Evolutionary conservation across 1,284 basidiomycete genomes (phyloP), one percentile per base, ranked within the genome.

Genomic region (Coniophora puteana): DNA sequence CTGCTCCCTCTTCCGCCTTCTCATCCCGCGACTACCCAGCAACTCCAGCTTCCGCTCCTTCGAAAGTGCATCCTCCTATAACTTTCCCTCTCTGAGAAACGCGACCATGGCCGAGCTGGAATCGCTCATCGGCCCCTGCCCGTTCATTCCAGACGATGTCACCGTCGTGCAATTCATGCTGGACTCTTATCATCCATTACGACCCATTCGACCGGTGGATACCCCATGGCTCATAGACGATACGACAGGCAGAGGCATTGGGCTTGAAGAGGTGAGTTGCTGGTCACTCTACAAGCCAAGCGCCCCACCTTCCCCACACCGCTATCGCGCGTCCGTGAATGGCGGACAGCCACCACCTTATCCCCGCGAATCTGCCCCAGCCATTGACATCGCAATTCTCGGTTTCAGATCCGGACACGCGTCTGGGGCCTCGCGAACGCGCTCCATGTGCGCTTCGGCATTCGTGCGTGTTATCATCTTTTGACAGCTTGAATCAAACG

Each of bases 121-220:
- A 20, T 63, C 59, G 12, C 62, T 59, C 10, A 55, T 64, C 5
- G 67, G 51, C 16, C 52, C 58, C 14, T 61, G 78, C 18, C 74
- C 74, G 26, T 45, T 53, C 38, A 74, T 84, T 41, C 84, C 84
- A n/a, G 80, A 83, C 53, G 65, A 85, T 55, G 54, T 86, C 38
- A 82, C 82, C 3, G 59, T 86, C 11, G 68, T 70, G 5, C 84
- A 88, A 58, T 87, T 87, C 58, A 68, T 83, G 33, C 71, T 87
- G 25, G 81, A 83, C 54, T 55, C 51, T 17, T 53, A 68, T 8
- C 77, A 83, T 47, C 67, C 74, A 12, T 57, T 58, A 18, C 63
- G 71, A 41, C 78, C 78, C 8, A 51, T 61, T 11, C 66, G 67
- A 34, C 54, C 47, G 14, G 48, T 52, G n/a, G 60, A 49, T 21